These are phyloP conservation scores for Colletotrichum cereale DNA, from an alignment of 2,329 filamentous ascomycete species.

Conservation along the genomic window DNA sequence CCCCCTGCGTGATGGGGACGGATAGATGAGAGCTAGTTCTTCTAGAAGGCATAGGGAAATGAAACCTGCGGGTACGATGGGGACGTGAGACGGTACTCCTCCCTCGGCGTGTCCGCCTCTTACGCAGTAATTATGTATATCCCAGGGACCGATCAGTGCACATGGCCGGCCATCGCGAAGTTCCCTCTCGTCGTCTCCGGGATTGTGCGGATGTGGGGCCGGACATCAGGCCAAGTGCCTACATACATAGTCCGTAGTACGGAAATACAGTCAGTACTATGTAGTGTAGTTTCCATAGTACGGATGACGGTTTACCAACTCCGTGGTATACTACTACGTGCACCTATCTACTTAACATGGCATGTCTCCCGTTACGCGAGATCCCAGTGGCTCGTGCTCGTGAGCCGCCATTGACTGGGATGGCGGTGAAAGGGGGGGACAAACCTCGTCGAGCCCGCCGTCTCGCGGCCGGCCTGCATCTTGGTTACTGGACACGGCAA, in stretches of 20 bases:
- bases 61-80: not conserved
- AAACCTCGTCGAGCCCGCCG: not conserved
- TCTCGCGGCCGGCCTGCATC: not conserved
- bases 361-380: constrained; percentile 23
- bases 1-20: not conserved
- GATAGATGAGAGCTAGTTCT: constrained; percentile 11
- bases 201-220: constrained; percentile 21
- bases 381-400: not conserved
- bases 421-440: constrained; percentile 3
- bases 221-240: not conserved
- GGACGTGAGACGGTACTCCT: too few relatives aligned
- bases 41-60: constrained; percentile 31
- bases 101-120: constrained; percentile 1
- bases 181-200: not conserved
- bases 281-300: too few relatives aligned
- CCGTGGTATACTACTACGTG: too few relatives aligned
- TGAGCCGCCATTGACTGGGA: not conserved
- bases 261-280: too few relatives aligned
- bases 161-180: not conserved
- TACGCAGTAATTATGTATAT: too few relatives aligned
- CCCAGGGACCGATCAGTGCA: too few relatives aligned
- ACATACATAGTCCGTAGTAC: too few relatives aligned
- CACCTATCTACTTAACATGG: too few relatives aligned
- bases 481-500: not conserved
- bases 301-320: too few relatives aligned